phyloP scores from a whole-genome alignment of 2,329 filamentous ascomycete genomes.

The Aspergillus arachidicola region DNA sequence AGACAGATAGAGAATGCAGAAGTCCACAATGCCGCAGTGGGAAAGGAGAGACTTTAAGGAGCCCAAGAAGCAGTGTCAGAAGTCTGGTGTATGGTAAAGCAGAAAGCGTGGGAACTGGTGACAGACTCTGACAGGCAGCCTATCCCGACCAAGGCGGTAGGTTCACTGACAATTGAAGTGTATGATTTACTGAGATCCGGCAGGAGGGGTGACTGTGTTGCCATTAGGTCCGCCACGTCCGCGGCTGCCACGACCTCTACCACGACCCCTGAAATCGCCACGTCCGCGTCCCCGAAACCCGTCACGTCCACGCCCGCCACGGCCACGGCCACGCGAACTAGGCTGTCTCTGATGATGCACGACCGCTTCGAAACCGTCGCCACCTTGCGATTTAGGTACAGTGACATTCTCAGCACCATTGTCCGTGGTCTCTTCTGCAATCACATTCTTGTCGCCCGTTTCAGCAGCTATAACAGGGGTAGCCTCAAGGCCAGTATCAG shows the following conservation, averaged over 20 bases:
- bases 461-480: slow-evolving; percentile 66
- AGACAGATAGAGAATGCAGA: slow-evolving; percentile 11
- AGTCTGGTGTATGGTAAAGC: slow-evolving; percentile 5
- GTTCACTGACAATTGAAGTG: slow-evolving; percentile 1
- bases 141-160: slow-evolving; percentile 1
- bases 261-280: slow-evolving; percentile 40
- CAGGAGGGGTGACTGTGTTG: slow-evolving; percentile 26
- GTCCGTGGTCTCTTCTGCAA: slow-evolving; percentile 56
- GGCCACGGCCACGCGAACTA: slow-evolving; percentile 39
- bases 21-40: not conserved
- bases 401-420: slow-evolving; percentile 84
- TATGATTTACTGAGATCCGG: slow-evolving; percentile 16
- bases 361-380: slow-evolving; percentile 42
- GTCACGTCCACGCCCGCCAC: slow-evolving; percentile 40
- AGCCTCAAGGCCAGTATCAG: slow-evolving; percentile 65
- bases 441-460: slow-evolving; percentile 59
- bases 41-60: not conserved
- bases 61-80: slow-evolving; percentile 6
- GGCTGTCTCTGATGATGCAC: slow-evolving; percentile 36
- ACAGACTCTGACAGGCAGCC: not conserved
- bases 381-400: slow-evolving; percentile 39
- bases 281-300: slow-evolving; percentile 41
- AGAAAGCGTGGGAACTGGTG: slow-evolving; percentile 3
- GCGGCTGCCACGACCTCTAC: slow-evolving; percentile 30
- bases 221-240: slow-evolving; percentile 33